phyloP scores from a whole-genome alignment of 768 basidiomycete genomes.

The Nevesoporus exiguus region DNA sequence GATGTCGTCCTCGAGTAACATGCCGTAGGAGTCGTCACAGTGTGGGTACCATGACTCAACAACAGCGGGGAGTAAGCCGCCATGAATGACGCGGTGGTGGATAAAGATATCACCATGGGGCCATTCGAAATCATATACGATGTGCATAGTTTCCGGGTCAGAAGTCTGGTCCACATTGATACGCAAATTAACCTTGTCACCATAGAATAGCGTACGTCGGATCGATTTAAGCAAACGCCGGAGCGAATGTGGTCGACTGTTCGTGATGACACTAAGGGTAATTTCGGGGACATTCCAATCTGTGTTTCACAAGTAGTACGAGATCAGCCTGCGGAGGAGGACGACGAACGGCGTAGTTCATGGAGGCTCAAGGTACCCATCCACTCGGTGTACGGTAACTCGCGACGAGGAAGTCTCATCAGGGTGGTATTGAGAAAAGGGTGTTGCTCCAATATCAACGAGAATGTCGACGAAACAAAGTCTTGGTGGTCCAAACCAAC shows the following conservation, averaged over 20 bases:
- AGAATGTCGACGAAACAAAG: conserved; percentile 18
- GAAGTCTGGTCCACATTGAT: conserved; percentile 77
- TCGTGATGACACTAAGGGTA: conserved; percentile 73
- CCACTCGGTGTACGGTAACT: conserved; percentile 57
- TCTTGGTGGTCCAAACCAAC: conserved; percentile 34
- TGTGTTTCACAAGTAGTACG: conserved; percentile 28
- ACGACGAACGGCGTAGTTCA: conserved; percentile 38
- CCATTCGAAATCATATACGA: conserved; percentile 57
- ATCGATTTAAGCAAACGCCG: conserved; percentile 64
- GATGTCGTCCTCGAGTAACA: conserved; percentile 83
- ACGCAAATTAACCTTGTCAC: conserved; percentile 60
- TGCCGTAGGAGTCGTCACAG: conserved; percentile 67
- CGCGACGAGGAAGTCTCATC: conserved; percentile 45
- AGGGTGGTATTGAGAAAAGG: conserved; percentile 31
- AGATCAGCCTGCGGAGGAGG: conserved; percentile 10
- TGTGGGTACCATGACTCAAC: conserved; percentile 89
- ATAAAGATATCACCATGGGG: conserved; percentile 53
- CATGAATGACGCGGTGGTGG: conserved; percentile 74
- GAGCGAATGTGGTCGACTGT: conserved; percentile 70
- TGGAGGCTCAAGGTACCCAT: conserved; percentile 52
- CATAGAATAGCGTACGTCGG: conserved; percentile 55
- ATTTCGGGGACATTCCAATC: conserved; percentile 73
- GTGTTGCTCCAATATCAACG: conserved; percentile 18
- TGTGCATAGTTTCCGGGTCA: conserved; percentile 53
- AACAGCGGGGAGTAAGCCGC: conserved; percentile 76